Base-by-base conservation (phyloP, 805 yeast genomes). In the Teunomyces atbi region DNA sequence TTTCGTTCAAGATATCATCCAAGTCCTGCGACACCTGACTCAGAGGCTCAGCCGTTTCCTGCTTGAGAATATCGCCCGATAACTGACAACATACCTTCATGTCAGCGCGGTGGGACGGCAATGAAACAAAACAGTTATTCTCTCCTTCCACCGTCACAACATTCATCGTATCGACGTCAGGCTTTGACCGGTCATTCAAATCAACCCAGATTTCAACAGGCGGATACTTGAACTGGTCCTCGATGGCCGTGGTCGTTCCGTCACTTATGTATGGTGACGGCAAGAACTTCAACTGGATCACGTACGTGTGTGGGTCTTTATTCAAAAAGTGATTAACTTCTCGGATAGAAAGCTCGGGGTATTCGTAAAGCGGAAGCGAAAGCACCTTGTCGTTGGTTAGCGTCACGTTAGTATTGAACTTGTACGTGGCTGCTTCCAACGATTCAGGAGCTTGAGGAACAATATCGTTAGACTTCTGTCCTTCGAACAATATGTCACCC, bases 121-220 rank as follows among this genome's bases (percentile, higher is more conserved):
- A 52, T 1, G 80, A 64, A 0, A 80, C 62, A 36, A 61, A 62
- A 12, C 67, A 61, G 47, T 64, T 66, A 40, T 69, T 65, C 50
- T 81, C 84, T 6, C 68, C 68, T 23, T 76, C 76, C 1, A 74
- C 74, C 0, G 77, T 65, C 1, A 76, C 71, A 1, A 76, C 58
- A 30, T 69, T 69, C 45, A 79, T 52, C 10, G 72, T 60, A 20
- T 66, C 73, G 28, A 70, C 49, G 29, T 66, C 74, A 0, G 72
- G 73, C 32, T 50, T 58, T 10, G 65, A 64, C 12, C 66, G 65
- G 15, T 64, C 66, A 45, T 60, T 66, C 41, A 77, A 59, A 41
- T 72, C 77, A 29, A 75, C 62, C 82, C 84, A 80, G 39, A 82
- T 64, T 54, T 81, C 86, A 5, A 82, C 60, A 1, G 84, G 81